Conservation (phyloP, 176 grass and related monocot species). For the Aegilops sharonensis region DNA sequence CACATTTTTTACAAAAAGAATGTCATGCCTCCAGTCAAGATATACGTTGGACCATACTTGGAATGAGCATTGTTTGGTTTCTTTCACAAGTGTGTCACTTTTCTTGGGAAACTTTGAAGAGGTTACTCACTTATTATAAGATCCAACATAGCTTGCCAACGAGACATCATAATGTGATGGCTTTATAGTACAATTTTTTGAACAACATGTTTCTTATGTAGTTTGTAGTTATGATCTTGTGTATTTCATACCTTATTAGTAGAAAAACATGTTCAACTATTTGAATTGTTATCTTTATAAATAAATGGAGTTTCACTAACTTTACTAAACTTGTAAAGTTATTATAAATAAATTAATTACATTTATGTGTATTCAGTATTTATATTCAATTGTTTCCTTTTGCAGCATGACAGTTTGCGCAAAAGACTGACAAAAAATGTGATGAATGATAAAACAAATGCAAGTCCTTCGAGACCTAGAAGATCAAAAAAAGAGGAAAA, state of each 20-base stretch:
- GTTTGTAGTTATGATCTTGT: background rate
- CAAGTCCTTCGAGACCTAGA: background rate
- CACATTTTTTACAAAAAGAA: background rate
- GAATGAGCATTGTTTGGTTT: background rate
- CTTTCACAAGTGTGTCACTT: background rate
- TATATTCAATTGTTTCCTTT: background rate
- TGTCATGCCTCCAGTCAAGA: background rate
- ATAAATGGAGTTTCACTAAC: background rate
- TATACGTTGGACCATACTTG: background rate
- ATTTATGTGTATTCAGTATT: background rate
- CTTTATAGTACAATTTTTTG: background rate
- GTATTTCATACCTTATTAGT: background rate
- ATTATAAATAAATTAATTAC: background rate
- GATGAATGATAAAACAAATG: background rate
- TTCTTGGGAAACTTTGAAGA: background rate
- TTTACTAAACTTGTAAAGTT: background rate
- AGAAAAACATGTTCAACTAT: background rate
- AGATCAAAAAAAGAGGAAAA: too few relatives aligned
- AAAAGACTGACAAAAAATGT: background rate
- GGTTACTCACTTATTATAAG: background rate
- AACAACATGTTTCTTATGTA: background rate
- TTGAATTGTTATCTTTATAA: background rate
- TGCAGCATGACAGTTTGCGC: conserved; percentile 4
- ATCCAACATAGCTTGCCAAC: too few relatives aligned
- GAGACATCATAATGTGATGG: background rate